These are phyloP conservation scores for Vicia villosa DNA, from an alignment of 306 rosid genomes.

Conservation along the genomic window DNA sequence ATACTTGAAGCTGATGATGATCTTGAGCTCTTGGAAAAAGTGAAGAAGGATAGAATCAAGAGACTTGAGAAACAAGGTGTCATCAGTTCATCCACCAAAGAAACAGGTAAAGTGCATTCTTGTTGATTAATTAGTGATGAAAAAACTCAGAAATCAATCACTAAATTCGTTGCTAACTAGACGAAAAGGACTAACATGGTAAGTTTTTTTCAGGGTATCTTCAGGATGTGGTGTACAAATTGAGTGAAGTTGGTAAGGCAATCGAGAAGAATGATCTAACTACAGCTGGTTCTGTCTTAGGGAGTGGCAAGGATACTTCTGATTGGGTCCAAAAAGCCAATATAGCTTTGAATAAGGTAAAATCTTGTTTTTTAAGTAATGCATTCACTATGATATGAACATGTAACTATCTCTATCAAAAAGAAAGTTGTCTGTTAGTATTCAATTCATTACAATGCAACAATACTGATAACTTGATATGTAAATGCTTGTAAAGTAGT, in stretches of 20 bases:
- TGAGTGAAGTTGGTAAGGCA: slow-evolving; percentile 89
- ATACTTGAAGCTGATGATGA: slow-evolving; percentile 97
- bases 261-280: slow-evolving; percentile 73
- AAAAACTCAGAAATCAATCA: no score
- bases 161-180: no score
- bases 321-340: slow-evolving; percentile 89
- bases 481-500: neutral
- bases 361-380: neutral
- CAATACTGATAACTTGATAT: neutral
- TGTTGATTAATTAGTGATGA: no score
- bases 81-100: slow-evolving; percentile 73
- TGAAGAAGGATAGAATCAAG: slow-evolving; percentile 79
- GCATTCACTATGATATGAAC: slow-evolving; percentile 18
- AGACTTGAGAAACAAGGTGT: slow-evolving; percentile 85
- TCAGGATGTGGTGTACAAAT: slow-evolving; percentile 81
- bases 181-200: no score
- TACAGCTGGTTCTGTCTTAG: slow-evolving; percentile 81
- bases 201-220: no score
- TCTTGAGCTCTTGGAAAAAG: slow-evolving; percentile 80
- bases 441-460: slow-evolving; percentile 5
- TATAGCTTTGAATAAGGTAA: slow-evolving; percentile 79
- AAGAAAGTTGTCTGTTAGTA: neutral
- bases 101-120: slow-evolving; percentile 63
- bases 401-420: neutral
- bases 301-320: slow-evolving; percentile 56